Evolutionary conservation across 345 rosid genomes (phyloP).

Genomic region (Leavenworthia alabamica): DNA sequence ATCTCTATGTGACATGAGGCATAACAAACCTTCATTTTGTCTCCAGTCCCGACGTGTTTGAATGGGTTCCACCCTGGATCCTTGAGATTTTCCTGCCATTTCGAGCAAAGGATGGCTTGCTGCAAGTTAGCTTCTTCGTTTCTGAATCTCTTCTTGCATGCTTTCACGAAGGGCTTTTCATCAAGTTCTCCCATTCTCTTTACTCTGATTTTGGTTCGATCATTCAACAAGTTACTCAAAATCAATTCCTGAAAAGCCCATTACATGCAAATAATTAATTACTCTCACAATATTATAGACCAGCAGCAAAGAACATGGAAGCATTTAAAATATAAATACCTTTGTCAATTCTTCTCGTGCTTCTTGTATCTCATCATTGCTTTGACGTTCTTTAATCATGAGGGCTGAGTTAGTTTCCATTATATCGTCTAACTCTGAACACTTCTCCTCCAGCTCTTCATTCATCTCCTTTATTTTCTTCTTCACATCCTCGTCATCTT

Average conservation of each 20-base stretch:
- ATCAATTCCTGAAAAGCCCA: constrained; percentile 37
- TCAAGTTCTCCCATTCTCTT: constrained; percentile 86
- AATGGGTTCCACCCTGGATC: constrained; percentile 63
- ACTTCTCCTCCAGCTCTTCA: constrained; percentile 49
- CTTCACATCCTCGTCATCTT: constrained; percentile 61
- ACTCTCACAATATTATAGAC: not conserved
- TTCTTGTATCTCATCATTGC: constrained; percentile 37
- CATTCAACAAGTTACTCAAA: constrained; percentile 30
- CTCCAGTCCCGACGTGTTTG: constrained; percentile 39
- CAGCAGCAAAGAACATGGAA: not conserved
- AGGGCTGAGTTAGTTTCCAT: constrained; percentile 15
- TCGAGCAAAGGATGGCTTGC: constrained; percentile 46
- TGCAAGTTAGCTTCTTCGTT: constrained; percentile 45
- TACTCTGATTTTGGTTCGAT: constrained; percentile 41
- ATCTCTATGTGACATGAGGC: not conserved
- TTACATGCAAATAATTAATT: not conserved
- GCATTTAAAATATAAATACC: constrained; percentile 23
- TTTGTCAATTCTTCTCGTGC: constrained; percentile 28
- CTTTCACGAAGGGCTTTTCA: constrained; percentile 41
- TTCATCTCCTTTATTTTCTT: constrained; percentile 61
- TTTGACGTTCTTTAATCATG: constrained; percentile 33
- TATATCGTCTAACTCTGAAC: constrained; percentile 37
- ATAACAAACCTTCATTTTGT: constrained; percentile 17
- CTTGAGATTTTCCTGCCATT: constrained; percentile 66
- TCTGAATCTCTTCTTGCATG: constrained; percentile 47